Evolutionary conservation across 768 basidiomycete species (phyloP).

Genomic region (Lactarius tabidus): DNA sequence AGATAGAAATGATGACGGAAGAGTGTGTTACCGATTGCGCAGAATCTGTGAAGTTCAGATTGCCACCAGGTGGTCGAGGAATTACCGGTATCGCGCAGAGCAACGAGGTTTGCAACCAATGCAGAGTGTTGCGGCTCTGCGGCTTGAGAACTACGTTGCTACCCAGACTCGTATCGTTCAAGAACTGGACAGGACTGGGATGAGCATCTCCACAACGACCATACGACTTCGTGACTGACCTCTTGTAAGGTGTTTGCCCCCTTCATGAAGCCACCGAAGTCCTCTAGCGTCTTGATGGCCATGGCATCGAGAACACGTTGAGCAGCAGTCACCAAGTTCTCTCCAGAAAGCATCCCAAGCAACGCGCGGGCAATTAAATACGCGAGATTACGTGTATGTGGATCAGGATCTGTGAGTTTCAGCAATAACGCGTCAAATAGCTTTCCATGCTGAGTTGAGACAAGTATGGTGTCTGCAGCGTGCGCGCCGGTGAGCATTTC

Average conservation of each 20-base stretch:
- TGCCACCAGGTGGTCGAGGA: slow-evolving; percentile 38
- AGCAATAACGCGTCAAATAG: slow-evolving; percentile 49
- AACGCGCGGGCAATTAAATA: slow-evolving; percentile 63
- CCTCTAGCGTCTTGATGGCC: slow-evolving; percentile 42
- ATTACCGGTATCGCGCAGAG: slow-evolving; percentile 50
- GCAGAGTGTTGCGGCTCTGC: slow-evolving; percentile 49
- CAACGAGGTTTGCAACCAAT: slow-evolving; percentile 56
- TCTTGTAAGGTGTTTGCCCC: slow-evolving; percentile 31
- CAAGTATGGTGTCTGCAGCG: slow-evolving; percentile 57
- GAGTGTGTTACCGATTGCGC: slow-evolving; percentile 13
- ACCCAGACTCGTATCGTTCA: slow-evolving; percentile 43
- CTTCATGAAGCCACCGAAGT: slow-evolving; percentile 38
- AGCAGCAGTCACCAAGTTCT: slow-evolving; percentile 55
- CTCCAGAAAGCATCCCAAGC: slow-evolving; percentile 51
- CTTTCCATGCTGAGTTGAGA: slow-evolving; percentile 41
- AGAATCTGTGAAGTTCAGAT: slow-evolving; percentile 50
- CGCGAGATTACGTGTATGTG: slow-evolving; percentile 53
- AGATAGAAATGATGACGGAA: not conserved
- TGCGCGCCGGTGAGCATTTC: not conserved
- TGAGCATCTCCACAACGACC: not conserved
- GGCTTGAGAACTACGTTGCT: slow-evolving; percentile 56
- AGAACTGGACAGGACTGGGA: slow-evolving; percentile 36
- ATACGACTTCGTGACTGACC: slow-evolving; percentile 26
- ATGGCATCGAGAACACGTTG: slow-evolving; percentile 45
- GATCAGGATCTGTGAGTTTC: slow-evolving; percentile 46